Evolutionary conservation across 1,284 basidiomycete genomes (phyloP).

Genomic region (Naganishia sp.): DNA sequence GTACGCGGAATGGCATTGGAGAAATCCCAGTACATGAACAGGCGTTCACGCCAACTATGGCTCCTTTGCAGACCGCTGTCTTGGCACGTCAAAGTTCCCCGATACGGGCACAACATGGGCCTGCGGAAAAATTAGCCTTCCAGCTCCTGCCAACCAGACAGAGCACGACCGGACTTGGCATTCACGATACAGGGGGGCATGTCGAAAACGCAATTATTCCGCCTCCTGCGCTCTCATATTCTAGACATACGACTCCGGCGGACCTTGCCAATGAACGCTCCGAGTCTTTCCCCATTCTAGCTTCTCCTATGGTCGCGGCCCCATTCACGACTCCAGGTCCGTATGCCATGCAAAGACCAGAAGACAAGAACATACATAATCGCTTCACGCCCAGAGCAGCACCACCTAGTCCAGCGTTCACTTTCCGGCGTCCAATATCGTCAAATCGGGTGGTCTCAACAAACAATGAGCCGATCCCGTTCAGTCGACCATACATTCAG

Average conservation of each 20-base stretch:
- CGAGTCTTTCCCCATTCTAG: background rate
- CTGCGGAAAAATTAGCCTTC: background rate
- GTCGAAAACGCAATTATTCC: background rate
- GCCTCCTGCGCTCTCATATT: background rate
- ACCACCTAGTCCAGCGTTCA: background rate
- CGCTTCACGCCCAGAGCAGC: background rate
- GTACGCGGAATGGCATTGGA: background rate
- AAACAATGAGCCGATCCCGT: background rate
- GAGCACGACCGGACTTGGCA: background rate
- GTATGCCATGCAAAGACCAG: background rate
- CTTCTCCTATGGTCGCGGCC: background rate
- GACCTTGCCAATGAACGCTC: background rate
- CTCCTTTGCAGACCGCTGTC: too few species aligned
- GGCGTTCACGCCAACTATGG: background rate
- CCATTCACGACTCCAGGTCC: conserved; percentile 18
- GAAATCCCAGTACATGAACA: background rate
- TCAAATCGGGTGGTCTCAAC: background rate
- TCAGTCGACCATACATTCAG: conserved; percentile 17
- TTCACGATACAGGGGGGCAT: background rate
- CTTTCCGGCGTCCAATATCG: background rate
- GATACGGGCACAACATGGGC: background rate
- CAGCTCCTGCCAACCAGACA: background rate
- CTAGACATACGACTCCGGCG: background rate
- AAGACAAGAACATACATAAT: background rate
- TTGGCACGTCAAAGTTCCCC: background rate